These are phyloP conservation scores for Pelargonium myrrhifolium DNA, from an alignment of 441 rosid genomes.

Conservation along the genomic window DNA sequence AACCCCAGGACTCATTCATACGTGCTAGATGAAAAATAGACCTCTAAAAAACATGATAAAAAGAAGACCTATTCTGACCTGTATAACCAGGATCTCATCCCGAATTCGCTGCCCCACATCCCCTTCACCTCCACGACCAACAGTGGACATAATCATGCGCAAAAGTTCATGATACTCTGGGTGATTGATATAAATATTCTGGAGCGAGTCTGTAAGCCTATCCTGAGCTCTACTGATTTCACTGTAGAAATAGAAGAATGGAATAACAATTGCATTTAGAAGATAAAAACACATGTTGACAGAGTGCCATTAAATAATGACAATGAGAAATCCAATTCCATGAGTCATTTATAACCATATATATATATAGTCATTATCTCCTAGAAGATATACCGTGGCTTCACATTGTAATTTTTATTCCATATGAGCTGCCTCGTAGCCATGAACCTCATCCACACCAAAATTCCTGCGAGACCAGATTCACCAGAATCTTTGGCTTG, in stretches of 20 bases:
- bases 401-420: constrained; percentile 98
- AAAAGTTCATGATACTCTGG: constrained; percentile 69
- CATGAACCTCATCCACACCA: constrained; percentile 99
- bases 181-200: constrained; percentile 44
- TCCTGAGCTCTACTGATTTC: constrained; percentile 97
- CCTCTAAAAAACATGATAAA: constrained; percentile 10
- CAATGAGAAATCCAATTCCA: constrained; percentile 2
- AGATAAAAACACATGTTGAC: neutral
- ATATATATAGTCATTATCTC: neutral
- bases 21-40: neutral
- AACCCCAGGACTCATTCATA: constrained; percentile 14
- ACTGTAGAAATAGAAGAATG: constrained; percentile 33
- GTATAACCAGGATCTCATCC: constrained; percentile 92
- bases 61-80: constrained; percentile 42
- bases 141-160: constrained; percentile 87
- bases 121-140: constrained; percentile 99
- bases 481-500: constrained; percentile 70
- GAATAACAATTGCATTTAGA: constrained; percentile 3
- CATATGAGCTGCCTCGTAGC: constrained; percentile 95
- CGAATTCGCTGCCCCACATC: constrained; percentile 98
- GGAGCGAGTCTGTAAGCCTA: constrained; percentile 78
- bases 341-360: neutral
- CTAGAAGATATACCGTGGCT: constrained; percentile 64
- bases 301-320: too few relatives aligned
- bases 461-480: constrained; percentile 76